phyloP scores from a whole-genome alignment of 1,139 yeast species.

The Blastobotrys arbuscula region DNA sequence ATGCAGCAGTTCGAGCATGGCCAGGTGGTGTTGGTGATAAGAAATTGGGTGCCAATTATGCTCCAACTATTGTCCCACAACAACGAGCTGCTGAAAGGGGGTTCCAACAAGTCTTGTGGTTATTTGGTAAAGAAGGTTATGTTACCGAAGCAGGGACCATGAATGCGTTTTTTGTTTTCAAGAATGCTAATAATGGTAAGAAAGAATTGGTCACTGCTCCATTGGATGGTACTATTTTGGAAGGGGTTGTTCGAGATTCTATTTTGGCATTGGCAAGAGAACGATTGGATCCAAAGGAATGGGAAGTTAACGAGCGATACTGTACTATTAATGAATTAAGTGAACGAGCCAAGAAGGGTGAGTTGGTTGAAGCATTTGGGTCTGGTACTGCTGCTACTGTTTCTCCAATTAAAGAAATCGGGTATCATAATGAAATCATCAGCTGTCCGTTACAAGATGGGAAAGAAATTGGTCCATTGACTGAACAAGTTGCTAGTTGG shows the following conservation, averaged over 20 bases:
- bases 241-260: slow-evolving; percentile 95
- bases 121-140: slow-evolving; percentile 83
- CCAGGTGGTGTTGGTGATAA: slow-evolving; percentile 97
- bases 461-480: slow-evolving; percentile 70
- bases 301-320: slow-evolving; percentile 78
- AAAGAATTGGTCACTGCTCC: slow-evolving; percentile 96
- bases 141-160: slow-evolving; percentile 97
- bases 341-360: slow-evolving; percentile 71
- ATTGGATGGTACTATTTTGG: slow-evolving; percentile 91
- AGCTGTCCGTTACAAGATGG: slow-evolving; percentile 74
- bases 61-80: slow-evolving; percentile 90
- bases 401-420: slow-evolving; percentile 84
- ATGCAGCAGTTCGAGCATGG: slow-evolving; percentile 96
- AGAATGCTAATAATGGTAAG: slow-evolving; percentile 62
- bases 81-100: slow-evolving; percentile 82
- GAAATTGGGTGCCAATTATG: slow-evolving; percentile 96
- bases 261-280: slow-evolving; percentile 69
- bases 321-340: slow-evolving; percentile 75
- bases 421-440: slow-evolving; percentile 68
- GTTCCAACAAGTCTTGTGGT: slow-evolving; percentile 92
- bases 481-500: slow-evolving; percentile 75
- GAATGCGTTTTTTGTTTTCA: slow-evolving; percentile 86
- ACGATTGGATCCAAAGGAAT: slow-evolving; percentile 63
- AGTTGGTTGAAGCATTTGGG: slow-evolving; percentile 91
- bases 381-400: slow-evolving; percentile 99